These are phyloP conservation scores for Magnaporthales sp. DNA, from an alignment of 2,329 filamentous ascomycete genomes.

Conservation along the genomic window DNA sequence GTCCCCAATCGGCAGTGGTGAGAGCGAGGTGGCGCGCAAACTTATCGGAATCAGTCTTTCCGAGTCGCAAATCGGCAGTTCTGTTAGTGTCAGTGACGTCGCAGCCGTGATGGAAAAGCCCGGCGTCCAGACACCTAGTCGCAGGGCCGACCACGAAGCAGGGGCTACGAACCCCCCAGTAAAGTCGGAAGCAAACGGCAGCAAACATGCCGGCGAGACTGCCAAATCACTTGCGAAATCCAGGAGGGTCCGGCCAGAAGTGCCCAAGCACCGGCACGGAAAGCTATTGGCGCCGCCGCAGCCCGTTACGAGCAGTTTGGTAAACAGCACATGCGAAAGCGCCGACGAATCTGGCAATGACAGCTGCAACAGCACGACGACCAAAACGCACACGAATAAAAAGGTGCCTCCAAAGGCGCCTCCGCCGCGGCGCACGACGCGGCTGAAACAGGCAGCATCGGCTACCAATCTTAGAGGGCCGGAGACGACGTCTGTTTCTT, in stretches of 20 bases:
- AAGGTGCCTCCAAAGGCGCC: constrained; percentile 15
- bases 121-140: constrained; percentile 71
- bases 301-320: constrained; percentile 3
- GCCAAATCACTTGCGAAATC: constrained; percentile 11
- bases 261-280: constrained; percentile 49
- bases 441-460: constrained; percentile 11
- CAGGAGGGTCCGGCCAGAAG: constrained; percentile 42
- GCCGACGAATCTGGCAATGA: constrained; percentile 8
- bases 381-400: constrained; percentile 8
- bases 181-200: neutral
- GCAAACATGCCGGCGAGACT: neutral
- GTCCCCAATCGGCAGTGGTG: constrained; percentile 12
- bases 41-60: constrained; percentile 65
- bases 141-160: constrained; percentile 29
- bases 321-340: constrained; percentile 9
- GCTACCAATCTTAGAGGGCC: constrained; percentile 9
- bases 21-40: constrained; percentile 44
- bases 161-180: constrained; percentile 10
- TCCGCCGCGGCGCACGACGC: constrained; percentile 12
- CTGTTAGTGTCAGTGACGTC: constrained; percentile 67
- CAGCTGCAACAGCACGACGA: neutral
- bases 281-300: constrained; percentile 24
- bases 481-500: constrained; percentile 5
- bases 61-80: constrained; percentile 57
- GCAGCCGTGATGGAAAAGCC: constrained; percentile 75